Conservation (phyloP, 371 early-diverging fungal genomes). For the Amoeboaphelidium protococcarum region DNA sequence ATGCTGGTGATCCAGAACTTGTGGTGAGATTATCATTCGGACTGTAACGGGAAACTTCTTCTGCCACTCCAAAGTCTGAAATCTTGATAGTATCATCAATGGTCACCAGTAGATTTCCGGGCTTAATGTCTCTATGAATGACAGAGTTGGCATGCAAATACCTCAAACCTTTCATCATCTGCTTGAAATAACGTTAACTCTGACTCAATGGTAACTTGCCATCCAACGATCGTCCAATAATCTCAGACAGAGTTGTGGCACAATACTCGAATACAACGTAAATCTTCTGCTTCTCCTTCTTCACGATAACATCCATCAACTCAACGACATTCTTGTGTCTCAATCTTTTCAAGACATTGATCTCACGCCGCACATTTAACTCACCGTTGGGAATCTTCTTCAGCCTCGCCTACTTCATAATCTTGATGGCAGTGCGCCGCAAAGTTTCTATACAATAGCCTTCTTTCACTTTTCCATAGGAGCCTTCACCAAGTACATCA, state of each 20-base stretch:
- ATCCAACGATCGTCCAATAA: conserved; percentile 15
- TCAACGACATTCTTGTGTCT: conserved; percentile 18
- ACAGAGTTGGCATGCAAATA: conserved; percentile 26
- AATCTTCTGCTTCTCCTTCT: conserved; percentile 14
- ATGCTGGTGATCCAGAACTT: conserved; percentile 21
- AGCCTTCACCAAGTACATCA: conserved; percentile 4
- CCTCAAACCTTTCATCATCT: conserved; percentile 17
- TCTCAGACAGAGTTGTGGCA: conserved; percentile 16
- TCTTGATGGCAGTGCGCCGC: conserved; percentile 23
- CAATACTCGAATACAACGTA: conserved; percentile 16
- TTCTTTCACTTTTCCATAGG: conserved; percentile 28
- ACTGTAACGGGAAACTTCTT: conserved; percentile 12
- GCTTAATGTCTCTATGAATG: conserved; percentile 37
- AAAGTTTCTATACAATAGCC: conserved; percentile 21
- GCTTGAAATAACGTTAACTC: conserved; percentile 17
- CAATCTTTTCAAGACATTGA: conserved; percentile 22
- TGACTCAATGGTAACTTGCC: conserved; percentile 7
- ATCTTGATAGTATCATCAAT: conserved; percentile 23
- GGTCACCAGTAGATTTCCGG: conserved; percentile 32
- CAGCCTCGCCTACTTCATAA: conserved; percentile 18
- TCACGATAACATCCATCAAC: conserved; percentile 26
- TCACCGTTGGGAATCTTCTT: conserved; percentile 17
- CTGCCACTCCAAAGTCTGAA: conserved; percentile 22
- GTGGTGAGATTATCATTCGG: conserved; percentile 7
- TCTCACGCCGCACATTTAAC: conserved; percentile 23